Evolutionary conservation across 257 asterid species (phyloP).

Genomic region (Rubia yunnanensis): DNA sequence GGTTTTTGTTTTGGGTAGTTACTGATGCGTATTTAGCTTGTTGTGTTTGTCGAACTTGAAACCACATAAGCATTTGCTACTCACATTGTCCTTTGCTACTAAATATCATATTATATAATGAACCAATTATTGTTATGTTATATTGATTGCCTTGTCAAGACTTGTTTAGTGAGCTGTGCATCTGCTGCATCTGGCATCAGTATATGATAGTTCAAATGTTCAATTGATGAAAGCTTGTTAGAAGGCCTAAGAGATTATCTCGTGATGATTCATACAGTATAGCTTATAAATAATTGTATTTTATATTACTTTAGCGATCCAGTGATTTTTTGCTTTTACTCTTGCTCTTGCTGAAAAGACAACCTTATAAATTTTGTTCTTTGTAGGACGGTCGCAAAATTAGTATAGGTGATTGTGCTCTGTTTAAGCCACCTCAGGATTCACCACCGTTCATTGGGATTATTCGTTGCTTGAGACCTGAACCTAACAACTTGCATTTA

Average conservation of each 20-base stretch:
- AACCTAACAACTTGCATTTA: conserved; percentile 40
- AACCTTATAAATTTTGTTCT: conserved; percentile 7
- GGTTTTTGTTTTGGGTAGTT: too few species aligned
- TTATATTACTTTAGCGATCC: background rate
- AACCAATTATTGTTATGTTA: too few species aligned
- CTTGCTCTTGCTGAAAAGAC: background rate
- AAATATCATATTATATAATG: too few species aligned
- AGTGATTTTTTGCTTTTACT: background rate
- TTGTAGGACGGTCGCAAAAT: conserved; percentile 62
- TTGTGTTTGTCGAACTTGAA: background rate
- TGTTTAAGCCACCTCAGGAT: conserved; percentile 56
- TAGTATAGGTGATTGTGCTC: conserved; percentile 66
- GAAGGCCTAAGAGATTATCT: background rate
- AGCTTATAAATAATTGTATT: too few species aligned
- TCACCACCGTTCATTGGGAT: conserved; percentile 71
- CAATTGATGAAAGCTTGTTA: background rate
- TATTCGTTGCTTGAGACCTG: conserved; percentile 42
- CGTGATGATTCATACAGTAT: background rate
- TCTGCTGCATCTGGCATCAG: background rate
- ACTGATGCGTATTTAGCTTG: too few species aligned
- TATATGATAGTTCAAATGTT: background rate
- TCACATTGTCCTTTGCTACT: background rate
- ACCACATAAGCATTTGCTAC: too few species aligned
- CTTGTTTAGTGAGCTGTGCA: too few species aligned
- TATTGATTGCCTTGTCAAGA: background rate